Percentiles rank a stretch among this genome's conserved stretches.
phyloP scores from a whole-genome alignment of 257 asterid species.

The Nicotiana otophora region DNA sequence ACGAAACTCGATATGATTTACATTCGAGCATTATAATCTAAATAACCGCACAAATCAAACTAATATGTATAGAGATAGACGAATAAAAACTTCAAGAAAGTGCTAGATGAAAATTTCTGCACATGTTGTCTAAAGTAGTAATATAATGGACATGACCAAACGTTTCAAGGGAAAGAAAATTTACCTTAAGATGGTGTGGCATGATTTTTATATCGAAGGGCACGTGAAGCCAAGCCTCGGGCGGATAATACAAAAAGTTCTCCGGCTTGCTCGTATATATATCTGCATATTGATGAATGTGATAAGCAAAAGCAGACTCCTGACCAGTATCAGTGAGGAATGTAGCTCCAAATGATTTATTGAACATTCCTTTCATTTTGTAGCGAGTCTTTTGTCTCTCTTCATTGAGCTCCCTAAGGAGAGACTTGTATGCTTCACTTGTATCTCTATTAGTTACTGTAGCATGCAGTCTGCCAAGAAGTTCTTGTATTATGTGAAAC shows the following conservation, averaged over 20 bases:
- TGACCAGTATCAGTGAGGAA: constrained; percentile 89
- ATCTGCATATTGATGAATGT: constrained; percentile 93
- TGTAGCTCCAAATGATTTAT: constrained; percentile 87
- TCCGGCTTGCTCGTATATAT: constrained; percentile 96
- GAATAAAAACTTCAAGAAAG: neutral
- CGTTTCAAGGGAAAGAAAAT: neutral
- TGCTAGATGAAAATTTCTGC: neutral
- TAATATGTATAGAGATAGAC: neutral
- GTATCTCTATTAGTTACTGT: constrained; percentile 43
- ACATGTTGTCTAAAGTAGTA: neutral
- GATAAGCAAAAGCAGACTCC: constrained; percentile 89
- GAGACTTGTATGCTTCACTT: constrained; percentile 52
- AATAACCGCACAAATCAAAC: neutral
- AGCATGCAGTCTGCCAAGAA: constrained; percentile 86
- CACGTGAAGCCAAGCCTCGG: constrained; percentile 95
- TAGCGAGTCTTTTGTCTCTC: constrained; percentile 77
- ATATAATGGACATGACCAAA: neutral
- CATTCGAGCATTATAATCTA: neutral
- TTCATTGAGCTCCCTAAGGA: constrained; percentile 67
- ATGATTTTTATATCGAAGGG: constrained; percentile 88
- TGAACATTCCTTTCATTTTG: constrained; percentile 79
- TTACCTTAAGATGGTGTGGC: constrained; percentile 98
- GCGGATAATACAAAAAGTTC: constrained; percentile 75
- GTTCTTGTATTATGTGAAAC: constrained; percentile 82
- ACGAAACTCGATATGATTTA: neutral